phyloP scores from a whole-genome alignment of 2,329 filamentous ascomycete genomes.

The Davidsoniella neocaledoniae region DNA sequence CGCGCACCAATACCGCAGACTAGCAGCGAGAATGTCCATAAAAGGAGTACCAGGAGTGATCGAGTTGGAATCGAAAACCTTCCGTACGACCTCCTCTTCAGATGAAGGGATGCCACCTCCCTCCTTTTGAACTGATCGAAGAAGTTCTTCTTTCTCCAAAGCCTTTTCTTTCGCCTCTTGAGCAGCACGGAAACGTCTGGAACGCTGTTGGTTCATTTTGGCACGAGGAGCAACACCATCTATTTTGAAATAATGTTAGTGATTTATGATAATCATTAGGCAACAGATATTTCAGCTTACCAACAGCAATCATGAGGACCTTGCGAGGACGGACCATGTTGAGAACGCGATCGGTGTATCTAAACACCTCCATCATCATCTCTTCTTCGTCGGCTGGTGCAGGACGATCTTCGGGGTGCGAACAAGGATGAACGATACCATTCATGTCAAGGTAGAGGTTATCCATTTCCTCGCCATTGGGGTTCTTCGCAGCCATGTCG shows the following conservation, averaged over 20 bases:
- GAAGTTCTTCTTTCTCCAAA: conserved; percentile 72
- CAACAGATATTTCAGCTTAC: conserved; percentile 30
- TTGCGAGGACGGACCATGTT: conserved; percentile 97
- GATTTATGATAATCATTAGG: conserved; percentile 15
- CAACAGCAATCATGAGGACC: conserved; percentile 91
- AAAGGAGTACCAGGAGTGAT: conserved; percentile 97
- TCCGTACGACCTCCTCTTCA: conserved; percentile 48
- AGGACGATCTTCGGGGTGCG: conserved; percentile 85
- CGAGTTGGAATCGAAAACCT: conserved; percentile 75
- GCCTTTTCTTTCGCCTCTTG: conserved; percentile 92
- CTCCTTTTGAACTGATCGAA: conserved; percentile 69
- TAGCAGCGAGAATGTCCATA: conserved; percentile 87
- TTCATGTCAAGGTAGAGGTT: conserved; percentile 99
- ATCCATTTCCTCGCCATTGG: conserved; percentile 94
- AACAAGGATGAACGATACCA: conserved; percentile 96
- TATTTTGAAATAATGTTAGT: conserved; percentile 19
- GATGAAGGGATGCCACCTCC: conserved; percentile 32
- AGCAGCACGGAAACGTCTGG: conserved; percentile 82
- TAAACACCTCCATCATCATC: conserved; percentile 98
- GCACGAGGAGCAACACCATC: conserved; percentile 94
- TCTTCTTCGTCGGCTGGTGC: conserved; percentile 89
- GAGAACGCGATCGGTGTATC: conserved; percentile 94
- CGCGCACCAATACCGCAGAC: conserved; percentile 87
- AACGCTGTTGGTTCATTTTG: conserved; percentile 99
- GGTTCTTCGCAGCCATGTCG: conserved; percentile 70